A percentile compares a stretch with the other conserved stretches of the same genome.
Evolutionary conservation across 139 green algal species (phyloP).

Genomic region (Axilococcus clingmanii): DNA sequence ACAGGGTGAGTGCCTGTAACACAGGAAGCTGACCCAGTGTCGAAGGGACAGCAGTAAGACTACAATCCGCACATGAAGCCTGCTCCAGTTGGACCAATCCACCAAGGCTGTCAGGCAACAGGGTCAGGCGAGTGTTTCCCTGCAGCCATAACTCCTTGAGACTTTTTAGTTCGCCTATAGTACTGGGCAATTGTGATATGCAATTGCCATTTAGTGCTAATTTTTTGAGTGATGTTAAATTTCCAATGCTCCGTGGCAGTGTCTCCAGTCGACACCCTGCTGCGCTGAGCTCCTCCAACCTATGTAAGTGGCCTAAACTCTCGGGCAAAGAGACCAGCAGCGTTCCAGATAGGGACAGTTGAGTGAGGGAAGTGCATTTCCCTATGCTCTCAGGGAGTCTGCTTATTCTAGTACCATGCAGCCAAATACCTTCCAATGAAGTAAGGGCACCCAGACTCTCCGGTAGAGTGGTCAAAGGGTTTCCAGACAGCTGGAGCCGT

Average conservation of each 20-base stretch:
- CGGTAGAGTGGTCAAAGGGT: constrained; percentile 43
- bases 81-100: constrained; percentile 23
- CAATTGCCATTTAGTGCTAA: constrained; percentile 47
- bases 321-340: constrained; percentile 26
- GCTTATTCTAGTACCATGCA: constrained; percentile 54
- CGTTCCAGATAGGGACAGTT: constrained; percentile 50
- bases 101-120: constrained; percentile 29
- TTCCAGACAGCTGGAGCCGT: constrained; percentile 62
- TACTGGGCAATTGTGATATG: constrained; percentile 29
- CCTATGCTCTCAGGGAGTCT: constrained; percentile 46
- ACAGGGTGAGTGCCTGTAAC: constrained; percentile 25
- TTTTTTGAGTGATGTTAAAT: constrained; percentile 30
- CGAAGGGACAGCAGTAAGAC: constrained; percentile 16
- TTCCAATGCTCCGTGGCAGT: constrained; percentile 37
- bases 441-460: constrained; percentile 29
- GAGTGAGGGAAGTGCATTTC: constrained; percentile 29
- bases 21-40: background rate
- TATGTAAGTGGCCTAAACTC: constrained; percentile 19
- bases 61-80: constrained; percentile 41
- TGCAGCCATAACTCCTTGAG: constrained; percentile 51
- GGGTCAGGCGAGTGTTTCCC: constrained; percentile 41
- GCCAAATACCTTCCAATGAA: constrained; percentile 48
- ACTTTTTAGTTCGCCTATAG: constrained; percentile 15
- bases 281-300: constrained; percentile 34
- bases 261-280: constrained; percentile 47